Conservation (phyloP, 1,139 yeast genomes). For the Blastobotrys capitulatus region DNA sequence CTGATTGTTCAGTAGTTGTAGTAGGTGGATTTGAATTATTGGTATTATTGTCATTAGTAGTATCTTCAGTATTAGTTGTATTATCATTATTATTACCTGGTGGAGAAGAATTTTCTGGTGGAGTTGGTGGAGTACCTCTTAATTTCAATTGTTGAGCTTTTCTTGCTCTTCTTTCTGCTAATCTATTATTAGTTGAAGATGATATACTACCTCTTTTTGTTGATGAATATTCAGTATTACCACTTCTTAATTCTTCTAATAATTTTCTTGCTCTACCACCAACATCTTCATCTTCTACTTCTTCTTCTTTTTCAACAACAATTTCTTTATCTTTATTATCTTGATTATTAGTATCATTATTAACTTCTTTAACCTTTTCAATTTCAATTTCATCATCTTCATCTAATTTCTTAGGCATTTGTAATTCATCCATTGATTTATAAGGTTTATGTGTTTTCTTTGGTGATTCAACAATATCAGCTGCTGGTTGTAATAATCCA, state of each 20-base stretch:
- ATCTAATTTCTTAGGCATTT: neutral
- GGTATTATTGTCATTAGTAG: neutral
- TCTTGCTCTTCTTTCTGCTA: constrained; percentile 27
- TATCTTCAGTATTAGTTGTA: neutral
- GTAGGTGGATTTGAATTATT: no score
- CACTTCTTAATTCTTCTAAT: constrained; percentile 51
- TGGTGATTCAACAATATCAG: constrained; percentile 4
- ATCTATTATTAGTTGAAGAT: constrained; percentile 14
- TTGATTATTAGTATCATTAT: no score
- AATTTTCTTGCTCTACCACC: constrained; percentile 57
- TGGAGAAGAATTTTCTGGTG: neutral
- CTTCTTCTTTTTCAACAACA: neutral
- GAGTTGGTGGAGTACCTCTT: constrained; percentile 8
- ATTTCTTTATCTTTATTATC: neutral
- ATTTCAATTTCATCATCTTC: constrained; percentile 8
- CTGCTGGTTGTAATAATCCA: constrained; percentile 8
- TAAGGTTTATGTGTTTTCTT: neutral
- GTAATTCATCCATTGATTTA: neutral
- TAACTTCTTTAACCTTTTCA: no score
- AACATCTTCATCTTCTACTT: constrained; percentile 39
- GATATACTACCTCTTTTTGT: constrained; percentile 13
- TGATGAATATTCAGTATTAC: constrained; percentile 18
- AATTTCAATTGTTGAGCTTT: constrained; percentile 23
- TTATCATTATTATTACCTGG: no score
- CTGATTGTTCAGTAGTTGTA: neutral